phyloP scores from a whole-genome alignment of 495 filamentous ascomycete species.

The Aspergillus cavernicola region DNA sequence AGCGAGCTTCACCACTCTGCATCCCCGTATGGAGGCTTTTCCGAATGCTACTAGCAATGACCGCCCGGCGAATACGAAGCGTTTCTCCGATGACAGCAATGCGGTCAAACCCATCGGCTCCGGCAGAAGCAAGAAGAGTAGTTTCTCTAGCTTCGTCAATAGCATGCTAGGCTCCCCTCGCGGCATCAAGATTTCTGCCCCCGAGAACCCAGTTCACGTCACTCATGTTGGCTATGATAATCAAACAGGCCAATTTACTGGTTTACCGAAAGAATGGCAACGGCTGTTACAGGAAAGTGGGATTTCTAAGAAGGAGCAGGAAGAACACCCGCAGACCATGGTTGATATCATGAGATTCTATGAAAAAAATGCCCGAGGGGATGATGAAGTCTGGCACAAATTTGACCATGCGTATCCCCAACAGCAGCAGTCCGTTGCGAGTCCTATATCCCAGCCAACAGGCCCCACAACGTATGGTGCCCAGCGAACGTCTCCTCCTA shows the following conservation, averaged over 20 bases:
- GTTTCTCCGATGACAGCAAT: slow-evolving; percentile 81
- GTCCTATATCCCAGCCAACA: slow-evolving; percentile 24
- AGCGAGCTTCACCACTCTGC: slow-evolving; percentile 66
- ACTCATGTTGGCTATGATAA: slow-evolving; percentile 98
- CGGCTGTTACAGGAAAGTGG: slow-evolving; percentile 90
- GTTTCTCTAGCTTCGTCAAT: slow-evolving; percentile 92
- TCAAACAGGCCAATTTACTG: slow-evolving; percentile 94
- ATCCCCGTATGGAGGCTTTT: slow-evolving; percentile 57
- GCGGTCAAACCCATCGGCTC: slow-evolving; percentile 52
- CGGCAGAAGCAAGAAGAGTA: slow-evolving; percentile 78
- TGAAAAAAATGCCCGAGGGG: slow-evolving; percentile 82
- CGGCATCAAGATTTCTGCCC: slow-evolving; percentile 87
- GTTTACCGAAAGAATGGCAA: slow-evolving; percentile 97
- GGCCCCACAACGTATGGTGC: slow-evolving; percentile 16
- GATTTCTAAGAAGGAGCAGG: slow-evolving; percentile 92
- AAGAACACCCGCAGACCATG: slow-evolving; percentile 91
- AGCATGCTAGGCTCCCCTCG: slow-evolving; percentile 87
- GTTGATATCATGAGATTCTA: slow-evolving; percentile 95
- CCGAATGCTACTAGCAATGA: slow-evolving; percentile 33
- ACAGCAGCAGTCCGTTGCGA: slow-evolving; percentile 50
- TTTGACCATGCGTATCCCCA: slow-evolving; percentile 79
- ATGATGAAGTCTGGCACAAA: slow-evolving; percentile 90
- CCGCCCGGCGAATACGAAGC: slow-evolving; percentile 57
- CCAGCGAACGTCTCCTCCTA: slow-evolving; percentile 64
- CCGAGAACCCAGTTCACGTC: slow-evolving; percentile 95